A percentile compares a stretch with the other conserved stretches of the same genome.
These are phyloP conservation scores for Fusarium sp. DNA, from an alignment of 2,329 filamentous ascomycete genomes.

Conservation along the genomic window DNA sequence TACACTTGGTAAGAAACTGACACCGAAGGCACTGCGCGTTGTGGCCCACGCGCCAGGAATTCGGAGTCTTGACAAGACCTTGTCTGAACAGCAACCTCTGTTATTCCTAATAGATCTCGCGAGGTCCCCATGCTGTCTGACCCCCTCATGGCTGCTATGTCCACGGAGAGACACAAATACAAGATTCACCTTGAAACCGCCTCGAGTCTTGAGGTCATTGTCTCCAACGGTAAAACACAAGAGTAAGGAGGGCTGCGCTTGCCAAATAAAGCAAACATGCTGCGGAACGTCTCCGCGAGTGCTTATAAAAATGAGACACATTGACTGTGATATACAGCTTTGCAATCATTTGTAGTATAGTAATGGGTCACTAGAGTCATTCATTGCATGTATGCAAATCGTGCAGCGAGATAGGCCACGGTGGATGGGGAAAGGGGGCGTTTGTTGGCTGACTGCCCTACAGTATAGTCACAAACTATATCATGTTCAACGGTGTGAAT, in stretches of 20 bases:
- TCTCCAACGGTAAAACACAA: conserved; percentile 23
- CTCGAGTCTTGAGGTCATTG: conserved; percentile 26
- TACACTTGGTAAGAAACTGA: background rate
- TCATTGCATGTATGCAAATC: conserved; percentile 15
- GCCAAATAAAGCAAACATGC: conserved; percentile 20
- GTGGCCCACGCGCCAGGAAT: background rate
- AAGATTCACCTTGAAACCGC: conserved; percentile 34
- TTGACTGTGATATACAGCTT: background rate
- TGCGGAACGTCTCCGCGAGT: conserved; percentile 12
- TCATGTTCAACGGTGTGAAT: conserved; percentile 14
- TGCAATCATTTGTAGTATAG: conserved; percentile 21
- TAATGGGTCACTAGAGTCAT: conserved; percentile 9
- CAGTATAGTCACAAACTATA: conserved; percentile 14
- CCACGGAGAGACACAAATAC: conserved; percentile 24
- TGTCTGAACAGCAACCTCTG: conserved; percentile 5
- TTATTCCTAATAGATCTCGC: conserved; percentile 7
- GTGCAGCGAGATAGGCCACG: conserved; percentile 11
- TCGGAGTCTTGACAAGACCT: conserved; percentile 4
- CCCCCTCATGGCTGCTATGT: conserved; percentile 18
- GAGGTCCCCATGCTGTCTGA: conserved; percentile 19
- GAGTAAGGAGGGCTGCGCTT: background rate
- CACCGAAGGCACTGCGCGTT: conserved; percentile 9
- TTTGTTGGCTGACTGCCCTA: background rate
- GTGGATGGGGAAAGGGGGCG: conserved; percentile 12
- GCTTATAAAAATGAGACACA: conserved; percentile 22